Evolutionary conservation across 1,284 basidiomycete genomes (phyloP).

Genomic region (Trichosporon faecale): DNA sequence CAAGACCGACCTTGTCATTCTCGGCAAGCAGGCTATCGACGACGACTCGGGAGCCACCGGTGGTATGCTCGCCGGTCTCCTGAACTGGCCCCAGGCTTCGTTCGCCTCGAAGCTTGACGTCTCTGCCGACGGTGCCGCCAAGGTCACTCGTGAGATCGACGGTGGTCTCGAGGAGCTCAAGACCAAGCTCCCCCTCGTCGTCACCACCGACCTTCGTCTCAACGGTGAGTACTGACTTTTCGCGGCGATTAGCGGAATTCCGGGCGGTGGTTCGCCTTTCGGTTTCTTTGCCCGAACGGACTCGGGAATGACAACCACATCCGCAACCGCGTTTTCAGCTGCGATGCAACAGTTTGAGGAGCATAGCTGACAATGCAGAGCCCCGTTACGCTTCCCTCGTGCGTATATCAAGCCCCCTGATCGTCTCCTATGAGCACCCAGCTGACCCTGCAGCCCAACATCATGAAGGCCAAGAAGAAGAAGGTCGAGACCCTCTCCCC

Average conservation of each 20-base stretch:
- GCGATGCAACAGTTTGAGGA: not conserved
- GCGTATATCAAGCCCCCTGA: slow-evolving; percentile 5
- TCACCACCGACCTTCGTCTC: slow-evolving; percentile 80
- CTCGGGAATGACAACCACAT: slow-evolving; percentile 8
- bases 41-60: slow-evolving; percentile 96
- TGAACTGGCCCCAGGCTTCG: slow-evolving; percentile 91
- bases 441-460: slow-evolving; percentile 62
- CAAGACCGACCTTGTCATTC: slow-evolving; percentile 76
- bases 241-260: not conserved
- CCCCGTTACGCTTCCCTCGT: slow-evolving; percentile 84
- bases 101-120: slow-evolving; percentile 89
- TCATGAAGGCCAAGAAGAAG: slow-evolving; percentile 99
- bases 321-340: slow-evolving; percentile 2
- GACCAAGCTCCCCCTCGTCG: slow-evolving; percentile 75
- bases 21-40: slow-evolving; percentile 99
- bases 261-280: not conserved
- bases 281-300: slow-evolving; percentile 4
- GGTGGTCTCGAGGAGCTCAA: slow-evolving; percentile 84
- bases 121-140: slow-evolving; percentile 65
- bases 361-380: slow-evolving; percentile 56
- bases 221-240: slow-evolving; percentile 57
- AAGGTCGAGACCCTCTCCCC: slow-evolving; percentile 80
- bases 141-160: slow-evolving; percentile 88
- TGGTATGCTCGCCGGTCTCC: slow-evolving; percentile 91
- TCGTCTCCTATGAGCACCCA: slow-evolving; percentile 1